Evolutionary conservation across 352 stramenopile species (phyloP).

Genomic region (Hyaloperonospora brassicae): DNA sequence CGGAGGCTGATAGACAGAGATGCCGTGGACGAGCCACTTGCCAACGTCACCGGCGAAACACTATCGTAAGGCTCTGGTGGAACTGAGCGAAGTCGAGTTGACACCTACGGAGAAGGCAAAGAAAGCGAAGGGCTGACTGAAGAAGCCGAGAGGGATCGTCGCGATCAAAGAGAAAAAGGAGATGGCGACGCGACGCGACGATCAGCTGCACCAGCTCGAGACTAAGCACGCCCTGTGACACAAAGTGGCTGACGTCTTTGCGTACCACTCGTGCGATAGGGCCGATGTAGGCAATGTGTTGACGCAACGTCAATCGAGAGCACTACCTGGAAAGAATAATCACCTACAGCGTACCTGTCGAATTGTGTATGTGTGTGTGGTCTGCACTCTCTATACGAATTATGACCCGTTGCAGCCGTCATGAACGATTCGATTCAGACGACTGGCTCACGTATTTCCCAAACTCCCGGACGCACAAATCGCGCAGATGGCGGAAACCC

Average conservation of each 20-base stretch:
- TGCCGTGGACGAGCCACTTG: slow-evolving; percentile 51
- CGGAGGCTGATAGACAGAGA: slow-evolving; percentile 55
- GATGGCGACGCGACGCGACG: slow-evolving; percentile 55
- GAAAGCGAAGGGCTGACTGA: slow-evolving; percentile 72
- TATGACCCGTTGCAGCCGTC: slow-evolving; percentile 1
- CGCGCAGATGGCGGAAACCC: slow-evolving; percentile 25
- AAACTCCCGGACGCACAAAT: slow-evolving; percentile 1
- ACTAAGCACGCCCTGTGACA: slow-evolving; percentile 57
- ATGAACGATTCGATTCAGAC: background rate
- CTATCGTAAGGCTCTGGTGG: slow-evolving; percentile 11
- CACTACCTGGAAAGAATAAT: background rate
- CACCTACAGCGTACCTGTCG: too few species aligned
- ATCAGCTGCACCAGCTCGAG: slow-evolving; percentile 70
- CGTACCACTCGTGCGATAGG: slow-evolving; percentile 13
- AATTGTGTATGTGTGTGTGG: too few species aligned
- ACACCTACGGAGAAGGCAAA: slow-evolving; percentile 78
- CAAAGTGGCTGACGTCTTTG: slow-evolving; percentile 53
- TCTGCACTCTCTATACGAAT: background rate
- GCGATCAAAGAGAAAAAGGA: slow-evolving; percentile 71
- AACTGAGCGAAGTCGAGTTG: slow-evolving; percentile 27
- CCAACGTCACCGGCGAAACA: slow-evolving; percentile 26
- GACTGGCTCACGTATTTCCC: background rate
- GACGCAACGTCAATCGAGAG: slow-evolving; percentile 8
- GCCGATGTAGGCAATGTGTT: too few species aligned
- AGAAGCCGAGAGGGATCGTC: slow-evolving; percentile 86